Evolutionary conservation across 345 rosid species (phyloP), one percentile per base, ranked within the genome.

Genomic region (Moricandia arvensis): DNA sequence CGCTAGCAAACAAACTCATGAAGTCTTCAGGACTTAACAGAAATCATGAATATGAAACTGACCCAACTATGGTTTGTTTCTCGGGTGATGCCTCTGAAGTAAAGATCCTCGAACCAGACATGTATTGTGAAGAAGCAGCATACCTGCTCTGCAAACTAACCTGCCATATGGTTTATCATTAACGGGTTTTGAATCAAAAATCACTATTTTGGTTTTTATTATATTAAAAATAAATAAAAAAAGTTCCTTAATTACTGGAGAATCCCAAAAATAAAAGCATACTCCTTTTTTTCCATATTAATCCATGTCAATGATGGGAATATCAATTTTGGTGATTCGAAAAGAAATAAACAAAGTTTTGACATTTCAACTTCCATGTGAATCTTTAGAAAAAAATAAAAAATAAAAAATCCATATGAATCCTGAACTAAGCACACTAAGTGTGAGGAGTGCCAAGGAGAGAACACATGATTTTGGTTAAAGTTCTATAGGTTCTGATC

Each of bases 91-190:
- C 86, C 31, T 86, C 82, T 0, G 88, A 73, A 69, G 85, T 43
- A 33, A 82, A 94, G 33, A 85, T 82, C 82, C 96, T 84, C 38
- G 87, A 76, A 41, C 77, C 71, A n/a, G n/a, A n/a, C n/a, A n/a
- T n/a, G n/a, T n/a, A n/a, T n/a, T n/a, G n/a, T n/a, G n/a, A n/a
- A n/a, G n/a, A n/a, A n/a, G n/a, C n/a, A n/a, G 59, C 86, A 80
- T 81, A 51, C 69, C 78, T 90, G 67, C 70, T 59, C 27, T 68
- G 68, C 9, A 86, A 83, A 77, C 83, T 60, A 69, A 86, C 77
- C 98, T 93, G 82, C 62, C 41, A 73, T 61, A 13, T 5, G 12
- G 6, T 18, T 55, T 33, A 63, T 26, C 59, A 49, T 7, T 7
- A 66, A 21, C 9, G 47, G 1, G 4, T 54, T 13, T 6, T 59